Base-by-base conservation (phyloP, 345 rosid genomes). In the Brassica cretica region DNA sequence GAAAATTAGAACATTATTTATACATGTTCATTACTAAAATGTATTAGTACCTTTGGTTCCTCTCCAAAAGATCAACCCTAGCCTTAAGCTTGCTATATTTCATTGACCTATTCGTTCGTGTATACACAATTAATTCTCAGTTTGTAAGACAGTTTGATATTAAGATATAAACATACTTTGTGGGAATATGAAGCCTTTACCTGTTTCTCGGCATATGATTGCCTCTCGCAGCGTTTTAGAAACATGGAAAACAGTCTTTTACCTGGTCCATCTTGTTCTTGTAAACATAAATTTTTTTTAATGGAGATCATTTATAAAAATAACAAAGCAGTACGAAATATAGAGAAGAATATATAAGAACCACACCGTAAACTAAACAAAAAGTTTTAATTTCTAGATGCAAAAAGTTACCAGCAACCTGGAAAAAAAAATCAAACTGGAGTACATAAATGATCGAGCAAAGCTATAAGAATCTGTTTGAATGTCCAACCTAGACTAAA, bases 71-170 rank as follows among this genome's bases (percentile, higher is more conserved):
- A 76, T 90, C 97, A 68, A 92, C 82, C 82, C 88, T 94, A 51
- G 88, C 91, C 87, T 89, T 94, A 39, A 92, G 89, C 66, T 86
- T 87, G 71, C 85, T 88, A 71, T 86, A 87, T 77, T 94, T 95
- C 82, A 88, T 59, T 25, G 86, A 64, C 98, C 94, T 89, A 82
- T 87, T 87, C 37, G 85, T 87, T 16, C 14, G 19, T 29, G 65
- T 32, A 30, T 61, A 12, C 15, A 61, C 8, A 61, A 27, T 5
- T 11, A 14, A 61, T 25, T 25, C 14, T 59, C 30, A 59, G 30
- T 21, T 21, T 4, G 6, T 11, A 61, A 61, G 16, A 5, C 16
- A 61, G 16, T 18, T 16, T 56, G 8, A 2, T 89, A 85, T 65
- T 58, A 68, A 75, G 61, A 58, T 67, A n/a, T 64, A 30, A 64